Evolutionary conservation across 441 rosid species (phyloP), one percentile per base, ranked within the genome.

Genomic region (Populus hybrid): DNA sequence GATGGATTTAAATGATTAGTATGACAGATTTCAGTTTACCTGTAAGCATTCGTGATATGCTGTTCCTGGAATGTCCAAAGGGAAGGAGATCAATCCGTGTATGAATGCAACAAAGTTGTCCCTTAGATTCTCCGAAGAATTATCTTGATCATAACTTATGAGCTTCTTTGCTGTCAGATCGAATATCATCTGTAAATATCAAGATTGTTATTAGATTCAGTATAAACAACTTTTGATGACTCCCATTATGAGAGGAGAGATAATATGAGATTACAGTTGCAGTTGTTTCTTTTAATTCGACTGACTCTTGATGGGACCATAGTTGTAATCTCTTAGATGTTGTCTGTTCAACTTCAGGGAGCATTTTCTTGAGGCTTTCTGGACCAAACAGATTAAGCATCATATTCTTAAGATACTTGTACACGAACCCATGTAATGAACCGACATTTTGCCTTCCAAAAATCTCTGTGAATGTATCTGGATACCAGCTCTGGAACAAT

Each of bases 401-500:
- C 95, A 94, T 89, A 81, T 86, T 90, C 85, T 93, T 96, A 7
- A 96, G 93, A 90, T 96, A 94, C 84, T 90, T 96, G 84, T 94
- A 92, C 93, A 96, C 90, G 81, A 91, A 87, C 16, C 98, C 99
- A 78, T 96, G 99, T 67, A 91, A 83, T 2, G 99, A 92, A 75
- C 98, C 97, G 61, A 94, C 97, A 84, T 93, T 95, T 23, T 90
- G 93, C 70, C 78, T 79, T 76, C 99, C 99, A 79, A 95, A 94
- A 79, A 95, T 90, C 83, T 94, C 89, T 1, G 93, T 94, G 82
- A 95, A 95, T 30, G 98, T 92, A 46, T 95, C 97, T 26, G 98
- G 98, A 81, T 95, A 95, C 98, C 99, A 95, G 85, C 98, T 95
- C 87, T 92, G 91, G 82, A 94, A 91, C 86, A 88, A 75, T 16